Evolutionary conservation across 75 land plant genomes (phyloP), one percentile per base, ranked within the genome.

Genomic region (Sequoia sempervirens): DNA sequence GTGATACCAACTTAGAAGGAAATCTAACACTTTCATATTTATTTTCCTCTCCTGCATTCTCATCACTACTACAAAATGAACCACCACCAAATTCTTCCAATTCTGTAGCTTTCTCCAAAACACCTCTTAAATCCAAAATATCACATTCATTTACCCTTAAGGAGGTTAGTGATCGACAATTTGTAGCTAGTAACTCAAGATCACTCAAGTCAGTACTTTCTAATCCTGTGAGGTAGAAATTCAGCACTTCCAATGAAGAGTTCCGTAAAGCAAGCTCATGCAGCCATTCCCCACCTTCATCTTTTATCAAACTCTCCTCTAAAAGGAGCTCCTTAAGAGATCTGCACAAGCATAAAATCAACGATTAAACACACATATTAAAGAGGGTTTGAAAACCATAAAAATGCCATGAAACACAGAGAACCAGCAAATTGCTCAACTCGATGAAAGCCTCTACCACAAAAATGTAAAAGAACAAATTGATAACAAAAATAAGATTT

Each of bases 251-350:
- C 69, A 97, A 88, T 73, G 86, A 86, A 69, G 91, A 87, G 81
- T 91, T 92, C 82, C 88, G 80, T 38, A 86, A 38, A 32, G 95
- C 98, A 80, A 97, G 93, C 70, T 89, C 94, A 84, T 93, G 96
- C 1, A 97, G 86, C 99, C 99, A 97, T 53, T 86, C 85, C 52
- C 92, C 97, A 87, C 93, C 94, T 45, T 87, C 90, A 84, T 94
- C 99, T 23, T 20, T 54, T 54, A 97, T 89, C 43, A 15, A 66
- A 86, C 99, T 93, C 79, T 96, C 99, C 74, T 96, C 98, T 83
- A 96, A 75, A 83, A 85, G 90, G 52, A 97, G 85, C 23, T 88
- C 92, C 83, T 80, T 92, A 41, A 97, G 86, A 64, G 83, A 84
- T 84, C 99, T 97, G 95, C 30, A 81, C 80, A 78, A 26, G 46